These are phyloP conservation scores for Zygoascus ofunaensis DNA, from an alignment of 805 yeast species.

Conservation along the genomic window DNA sequence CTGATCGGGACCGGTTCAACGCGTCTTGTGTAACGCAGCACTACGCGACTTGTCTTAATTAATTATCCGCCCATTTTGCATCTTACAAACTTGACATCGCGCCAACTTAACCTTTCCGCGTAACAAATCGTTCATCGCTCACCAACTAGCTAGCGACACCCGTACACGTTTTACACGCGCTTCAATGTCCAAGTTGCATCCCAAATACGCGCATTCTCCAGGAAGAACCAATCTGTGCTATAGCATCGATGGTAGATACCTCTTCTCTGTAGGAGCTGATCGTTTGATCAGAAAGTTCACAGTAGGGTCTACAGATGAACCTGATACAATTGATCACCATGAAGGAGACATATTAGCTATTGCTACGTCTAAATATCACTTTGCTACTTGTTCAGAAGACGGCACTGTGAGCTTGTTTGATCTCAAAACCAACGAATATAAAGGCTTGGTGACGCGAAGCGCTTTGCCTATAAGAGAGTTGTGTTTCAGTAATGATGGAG, in stretches of 20 bases:
- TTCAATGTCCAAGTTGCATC: conserved; percentile 5
- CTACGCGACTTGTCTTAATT: too few species aligned
- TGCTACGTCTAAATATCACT: conserved; percentile 19
- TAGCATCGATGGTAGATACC: conserved; percentile 25
- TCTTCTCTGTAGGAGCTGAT: conserved; percentile 31
- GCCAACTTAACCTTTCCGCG: too few species aligned
- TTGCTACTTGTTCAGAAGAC: conserved; percentile 38
- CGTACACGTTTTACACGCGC: neutral
- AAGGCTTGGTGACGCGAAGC: conserved; percentile 21
- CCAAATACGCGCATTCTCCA: conserved; percentile 27
- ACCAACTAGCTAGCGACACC: too few species aligned
- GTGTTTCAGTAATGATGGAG: conserved; percentile 28
- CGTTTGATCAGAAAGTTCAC: conserved; percentile 27
- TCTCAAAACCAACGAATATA: conserved; percentile 19
- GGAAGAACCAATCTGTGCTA: conserved; percentile 28
- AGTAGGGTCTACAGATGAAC: conserved; percentile 25
- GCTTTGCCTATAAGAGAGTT: conserved; percentile 29
- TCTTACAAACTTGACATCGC: too few species aligned
- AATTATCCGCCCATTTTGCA: too few species aligned
- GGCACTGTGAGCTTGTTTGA: conserved; percentile 30
- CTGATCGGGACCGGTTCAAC: too few species aligned
- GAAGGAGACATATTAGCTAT: conserved; percentile 19
- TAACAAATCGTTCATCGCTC: too few species aligned
- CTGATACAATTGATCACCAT: conserved; percentile 25
- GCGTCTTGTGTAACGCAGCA: too few species aligned